Evolutionary conservation across 768 basidiomycete species (phyloP).

Genomic region (Xerocomellus chrysenteron): DNA sequence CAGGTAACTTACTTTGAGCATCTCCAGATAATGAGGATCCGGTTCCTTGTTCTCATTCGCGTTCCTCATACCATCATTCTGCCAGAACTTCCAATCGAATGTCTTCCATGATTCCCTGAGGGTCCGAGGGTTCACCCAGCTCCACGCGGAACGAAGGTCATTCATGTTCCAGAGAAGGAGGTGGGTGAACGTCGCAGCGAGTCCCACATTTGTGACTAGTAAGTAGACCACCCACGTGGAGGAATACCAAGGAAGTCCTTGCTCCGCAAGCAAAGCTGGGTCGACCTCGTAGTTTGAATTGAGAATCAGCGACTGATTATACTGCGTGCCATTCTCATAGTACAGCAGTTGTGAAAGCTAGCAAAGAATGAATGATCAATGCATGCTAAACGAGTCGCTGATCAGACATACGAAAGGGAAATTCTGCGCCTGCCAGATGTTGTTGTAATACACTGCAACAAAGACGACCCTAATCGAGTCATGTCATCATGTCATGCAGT

Average conservation of each 20-base stretch:
- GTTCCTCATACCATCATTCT: conserved; percentile 18
- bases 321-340: conserved; percentile 51
- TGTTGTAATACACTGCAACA: conserved; percentile 42
- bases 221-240: conserved; percentile 24
- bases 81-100: conserved; percentile 40
- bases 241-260: conserved; percentile 35
- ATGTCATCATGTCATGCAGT: neutral
- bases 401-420: conserved; percentile 56
- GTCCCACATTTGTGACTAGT: conserved; percentile 27
- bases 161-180: conserved; percentile 53
- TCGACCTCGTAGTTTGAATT: conserved; percentile 53
- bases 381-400: neutral
- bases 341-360: conserved; percentile 50
- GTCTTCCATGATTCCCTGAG: conserved; percentile 26
- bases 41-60: conserved; percentile 39
- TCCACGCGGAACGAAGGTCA: conserved; percentile 48
- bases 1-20: conserved; percentile 36
- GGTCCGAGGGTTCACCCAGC: conserved; percentile 38
- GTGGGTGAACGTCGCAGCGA: conserved; percentile 50
- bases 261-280: conserved; percentile 42
- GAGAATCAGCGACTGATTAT: conserved; percentile 54
- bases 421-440: conserved; percentile 56
- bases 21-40: conserved; percentile 55
- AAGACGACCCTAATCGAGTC: conserved; percentile 35
- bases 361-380: conserved; percentile 3